phyloP scores from a whole-genome alignment of 2,329 filamentous ascomycete genomes.

The Colletotrichum tropicicola region DNA sequence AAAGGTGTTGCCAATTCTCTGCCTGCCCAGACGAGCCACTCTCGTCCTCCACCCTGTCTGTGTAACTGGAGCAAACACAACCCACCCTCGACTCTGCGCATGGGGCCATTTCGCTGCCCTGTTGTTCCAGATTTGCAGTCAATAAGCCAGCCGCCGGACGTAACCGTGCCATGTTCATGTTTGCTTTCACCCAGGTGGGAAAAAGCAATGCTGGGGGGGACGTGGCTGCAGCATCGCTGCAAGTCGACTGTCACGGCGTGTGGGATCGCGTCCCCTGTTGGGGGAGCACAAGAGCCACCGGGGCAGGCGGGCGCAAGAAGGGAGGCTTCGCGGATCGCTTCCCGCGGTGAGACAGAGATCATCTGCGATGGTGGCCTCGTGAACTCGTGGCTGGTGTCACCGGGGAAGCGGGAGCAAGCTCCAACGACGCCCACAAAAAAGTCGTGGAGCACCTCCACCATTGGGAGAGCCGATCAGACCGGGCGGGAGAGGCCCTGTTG shows the following conservation, averaged over 20 bases:
- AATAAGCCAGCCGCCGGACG: no score
- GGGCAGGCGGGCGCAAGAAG: background rate
- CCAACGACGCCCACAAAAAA: background rate
- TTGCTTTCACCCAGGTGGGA: no score
- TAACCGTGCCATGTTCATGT: no score
- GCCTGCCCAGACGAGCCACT: background rate
- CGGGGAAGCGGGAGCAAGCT: background rate
- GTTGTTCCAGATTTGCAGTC: background rate
- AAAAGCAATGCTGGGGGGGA: no score
- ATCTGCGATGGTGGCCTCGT: slow-evolving; percentile 4
- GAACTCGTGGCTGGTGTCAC: slow-evolving; percentile 23
- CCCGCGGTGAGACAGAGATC: slow-evolving; percentile 21
- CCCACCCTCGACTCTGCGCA: background rate
- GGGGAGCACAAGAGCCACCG: no score
- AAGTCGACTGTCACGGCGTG: no score
- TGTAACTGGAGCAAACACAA: background rate
- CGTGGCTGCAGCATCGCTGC: no score
- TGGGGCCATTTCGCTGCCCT: background rate
- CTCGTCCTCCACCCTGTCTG: background rate
- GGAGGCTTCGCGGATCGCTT: slow-evolving; percentile 15
- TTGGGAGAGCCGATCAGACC: no score
- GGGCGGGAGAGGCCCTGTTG: no score
- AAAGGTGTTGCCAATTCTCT: background rate
- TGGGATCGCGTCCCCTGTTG: no score
- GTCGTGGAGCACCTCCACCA: background rate